Conservation (phyloP, 305 asterid species). For the Plantago rigida region DNA sequence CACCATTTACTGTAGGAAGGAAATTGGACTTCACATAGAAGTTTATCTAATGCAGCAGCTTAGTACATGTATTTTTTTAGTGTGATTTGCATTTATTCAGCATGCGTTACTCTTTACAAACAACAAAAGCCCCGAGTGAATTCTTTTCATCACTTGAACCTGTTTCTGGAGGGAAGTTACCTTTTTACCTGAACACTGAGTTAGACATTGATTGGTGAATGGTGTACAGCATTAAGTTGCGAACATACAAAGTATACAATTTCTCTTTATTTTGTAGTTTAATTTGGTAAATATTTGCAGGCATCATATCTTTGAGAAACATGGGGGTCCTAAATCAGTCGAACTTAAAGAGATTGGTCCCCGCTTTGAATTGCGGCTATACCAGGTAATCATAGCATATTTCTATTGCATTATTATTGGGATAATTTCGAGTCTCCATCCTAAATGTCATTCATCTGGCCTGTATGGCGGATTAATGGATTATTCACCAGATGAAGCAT, state of each 20-base stretch:
- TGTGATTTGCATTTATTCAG: no score
- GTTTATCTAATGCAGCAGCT: no score
- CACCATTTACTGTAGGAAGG: no score
- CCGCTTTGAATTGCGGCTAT: conserved; percentile 75
- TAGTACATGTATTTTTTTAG: no score
- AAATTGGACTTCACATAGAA: no score
- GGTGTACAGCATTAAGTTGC: neutral
- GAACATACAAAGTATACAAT: neutral
- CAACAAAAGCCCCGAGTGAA: no score
- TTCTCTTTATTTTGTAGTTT: neutral
- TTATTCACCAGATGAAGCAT: no score
- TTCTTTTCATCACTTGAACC: no score
- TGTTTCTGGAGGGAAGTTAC: no score
- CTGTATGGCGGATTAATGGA: neutral
- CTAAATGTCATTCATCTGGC: neutral
- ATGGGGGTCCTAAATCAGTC: conserved; percentile 75
- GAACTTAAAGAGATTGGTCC: conserved; percentile 91
- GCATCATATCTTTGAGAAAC: conserved; percentile 74
- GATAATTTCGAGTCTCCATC: neutral
- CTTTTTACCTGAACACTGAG: no score
- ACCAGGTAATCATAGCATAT: conserved; percentile 40
- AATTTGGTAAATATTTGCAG: conserved; percentile 36
- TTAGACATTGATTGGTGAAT: no score
- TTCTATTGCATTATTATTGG: neutral
- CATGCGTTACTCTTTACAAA: no score